phyloP scores from a whole-genome alignment of 257 asterid species.

The Lycium barbarum region DNA sequence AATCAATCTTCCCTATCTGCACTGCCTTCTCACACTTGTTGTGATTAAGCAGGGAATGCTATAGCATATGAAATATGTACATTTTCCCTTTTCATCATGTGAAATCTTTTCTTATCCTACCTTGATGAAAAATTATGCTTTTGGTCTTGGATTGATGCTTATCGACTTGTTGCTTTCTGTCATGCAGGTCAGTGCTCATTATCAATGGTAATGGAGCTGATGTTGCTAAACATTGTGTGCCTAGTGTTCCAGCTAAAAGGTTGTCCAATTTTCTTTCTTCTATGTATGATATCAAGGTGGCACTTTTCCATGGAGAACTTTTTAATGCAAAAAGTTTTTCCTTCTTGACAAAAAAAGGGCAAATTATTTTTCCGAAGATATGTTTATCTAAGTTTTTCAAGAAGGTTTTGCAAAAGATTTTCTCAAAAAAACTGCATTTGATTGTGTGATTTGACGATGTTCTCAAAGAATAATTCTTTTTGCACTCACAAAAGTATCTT shows the following conservation, averaged over 20 bases:
- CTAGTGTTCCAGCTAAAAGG: conserved; percentile 81
- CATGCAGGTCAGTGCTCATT: conserved; percentile 78
- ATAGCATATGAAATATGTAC: not conserved
- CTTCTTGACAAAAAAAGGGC: too few relatives aligned
- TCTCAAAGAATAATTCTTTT: not conserved
- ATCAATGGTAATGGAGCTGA: conserved; percentile 85
- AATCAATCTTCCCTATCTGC: not conserved
- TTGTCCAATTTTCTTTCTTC: conserved; percentile 25
- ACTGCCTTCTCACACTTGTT: not conserved
- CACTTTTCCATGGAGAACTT: not conserved
- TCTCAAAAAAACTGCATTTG: not conserved
- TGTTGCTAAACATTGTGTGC: conserved; percentile 85
- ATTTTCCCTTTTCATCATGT: not conserved
- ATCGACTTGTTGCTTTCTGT: not conserved
- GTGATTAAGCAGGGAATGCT: not conserved
- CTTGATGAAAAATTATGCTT: not conserved
- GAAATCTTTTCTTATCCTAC: not conserved
- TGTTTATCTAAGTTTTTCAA: not conserved
- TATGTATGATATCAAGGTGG: not conserved
- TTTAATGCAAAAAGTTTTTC: too few relatives aligned
- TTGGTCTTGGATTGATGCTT: not conserved
- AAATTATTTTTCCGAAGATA: not conserved
- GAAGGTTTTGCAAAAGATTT: not conserved
- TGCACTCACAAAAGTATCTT: not conserved
- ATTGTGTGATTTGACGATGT: not conserved